Evolutionary conservation across 148 eudicot genomes (phyloP).

Genomic region (Amaranthus hypochondriacus): DNA sequence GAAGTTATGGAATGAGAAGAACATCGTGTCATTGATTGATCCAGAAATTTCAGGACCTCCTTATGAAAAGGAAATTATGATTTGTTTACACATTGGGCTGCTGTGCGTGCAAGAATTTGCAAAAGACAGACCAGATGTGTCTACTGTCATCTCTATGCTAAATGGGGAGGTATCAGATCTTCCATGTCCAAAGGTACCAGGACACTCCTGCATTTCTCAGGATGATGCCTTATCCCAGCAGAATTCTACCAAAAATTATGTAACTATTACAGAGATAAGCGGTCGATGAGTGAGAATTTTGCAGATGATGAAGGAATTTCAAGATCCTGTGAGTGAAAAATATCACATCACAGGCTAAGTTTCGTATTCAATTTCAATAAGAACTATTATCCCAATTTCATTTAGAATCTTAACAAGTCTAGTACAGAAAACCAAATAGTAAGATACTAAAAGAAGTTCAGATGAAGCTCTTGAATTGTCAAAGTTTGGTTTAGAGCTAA

Average conservation of each 20-base stretch:
- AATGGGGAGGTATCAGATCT: slow-evolving; percentile 23
- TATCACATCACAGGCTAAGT: too few species aligned
- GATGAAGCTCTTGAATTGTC: too few species aligned
- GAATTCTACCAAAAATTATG: slow-evolving; percentile 16
- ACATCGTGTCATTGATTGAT: slow-evolving; percentile 20
- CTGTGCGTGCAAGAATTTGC: slow-evolving; percentile 39
- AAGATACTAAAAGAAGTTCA: too few species aligned
- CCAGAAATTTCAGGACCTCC: slow-evolving; percentile 3
- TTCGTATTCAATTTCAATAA: too few species aligned
- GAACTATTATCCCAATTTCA: too few species aligned
- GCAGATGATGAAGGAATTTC: neutral
- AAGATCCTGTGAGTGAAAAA: too few species aligned
- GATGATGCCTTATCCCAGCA: slow-evolving; percentile 11
- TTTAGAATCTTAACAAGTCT: too few species aligned
- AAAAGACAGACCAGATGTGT: slow-evolving; percentile 29
- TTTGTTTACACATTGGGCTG: slow-evolving; percentile 33
- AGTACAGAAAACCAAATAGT: too few species aligned
- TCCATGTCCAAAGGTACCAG: slow-evolving; percentile 25
- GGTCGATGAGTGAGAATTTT: neutral
- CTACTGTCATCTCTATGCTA: slow-evolving; percentile 36
- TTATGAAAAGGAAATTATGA: slow-evolving; percentile 17
- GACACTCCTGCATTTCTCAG: slow-evolving; percentile 8
- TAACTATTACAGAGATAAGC: slow-evolving; percentile 14
- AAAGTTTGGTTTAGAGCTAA: too few species aligned
- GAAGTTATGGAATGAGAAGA: slow-evolving; percentile 28